Conservation (phyloP, 495 filamentous ascomycete species). For the Penicillium arizonense region DNA sequence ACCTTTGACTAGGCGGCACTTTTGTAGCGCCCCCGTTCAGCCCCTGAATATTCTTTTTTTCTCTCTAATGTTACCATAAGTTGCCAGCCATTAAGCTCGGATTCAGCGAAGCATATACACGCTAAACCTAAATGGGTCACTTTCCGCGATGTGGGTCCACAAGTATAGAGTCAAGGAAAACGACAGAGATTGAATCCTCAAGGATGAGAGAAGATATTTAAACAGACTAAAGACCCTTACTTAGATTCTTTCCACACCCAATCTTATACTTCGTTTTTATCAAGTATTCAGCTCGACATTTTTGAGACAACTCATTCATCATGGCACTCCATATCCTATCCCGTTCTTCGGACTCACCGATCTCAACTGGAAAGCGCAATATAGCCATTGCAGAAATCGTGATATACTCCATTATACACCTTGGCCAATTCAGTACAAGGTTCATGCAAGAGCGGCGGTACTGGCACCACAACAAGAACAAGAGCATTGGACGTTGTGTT, state of each 20-base stretch:
- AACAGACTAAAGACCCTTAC: not conserved
- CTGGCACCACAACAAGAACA: conserved; percentile 31
- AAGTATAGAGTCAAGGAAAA: conserved; percentile 5
- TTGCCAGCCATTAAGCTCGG: no score
- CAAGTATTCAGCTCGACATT: not conserved
- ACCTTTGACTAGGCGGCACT: not conserved
- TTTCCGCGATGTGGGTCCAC: conserved; percentile 28
- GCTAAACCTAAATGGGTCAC: conserved; percentile 34
- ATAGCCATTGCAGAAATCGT: conserved; percentile 30
- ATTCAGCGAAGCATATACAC: conserved; percentile 6
- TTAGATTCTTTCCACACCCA: not conserved
- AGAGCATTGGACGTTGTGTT: conserved; percentile 18
- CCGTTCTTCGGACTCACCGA: conserved; percentile 2
- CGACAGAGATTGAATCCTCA: not conserved
- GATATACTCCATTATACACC: conserved; percentile 25
- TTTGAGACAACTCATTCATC: not conserved
- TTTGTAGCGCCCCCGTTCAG: not conserved
- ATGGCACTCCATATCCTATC: conserved; percentile 3
- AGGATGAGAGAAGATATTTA: conserved; percentile 1
- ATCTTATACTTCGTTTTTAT: not conserved
- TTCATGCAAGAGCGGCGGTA: conserved; percentile 32
- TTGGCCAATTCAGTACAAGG: conserved; percentile 22
- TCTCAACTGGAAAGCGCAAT: conserved; percentile 19
- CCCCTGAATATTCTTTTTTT: not conserved
- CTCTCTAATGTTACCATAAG: not conserved